Conservation (phyloP, 73 alveolate genomes). For the Tetrahymena thermophila region DNA sequence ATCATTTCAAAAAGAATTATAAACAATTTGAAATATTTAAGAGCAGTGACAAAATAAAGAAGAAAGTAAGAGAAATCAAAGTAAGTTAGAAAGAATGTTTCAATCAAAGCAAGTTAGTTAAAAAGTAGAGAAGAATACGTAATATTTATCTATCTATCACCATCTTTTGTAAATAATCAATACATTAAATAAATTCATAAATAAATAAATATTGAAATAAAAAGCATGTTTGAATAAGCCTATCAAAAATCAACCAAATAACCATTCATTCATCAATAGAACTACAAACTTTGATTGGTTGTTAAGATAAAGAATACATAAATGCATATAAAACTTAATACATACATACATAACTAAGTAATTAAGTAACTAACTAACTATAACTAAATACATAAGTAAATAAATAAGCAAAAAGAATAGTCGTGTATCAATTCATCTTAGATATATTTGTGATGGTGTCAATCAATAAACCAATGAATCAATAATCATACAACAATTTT, state of each 20-base stretch:
- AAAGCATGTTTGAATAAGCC: not conserved
- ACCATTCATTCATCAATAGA: not conserved
- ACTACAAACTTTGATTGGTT: not conserved
- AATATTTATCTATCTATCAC: not conserved
- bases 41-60: not conserved
- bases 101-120: not conserved
- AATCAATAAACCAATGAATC: not conserved
- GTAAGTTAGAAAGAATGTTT: not conserved
- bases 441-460: not conserved
- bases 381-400: not conserved
- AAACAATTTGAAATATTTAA: not conserved
- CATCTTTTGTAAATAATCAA: not conserved
- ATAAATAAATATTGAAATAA: too few relatives aligned
- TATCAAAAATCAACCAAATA: not conserved
- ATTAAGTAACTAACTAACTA: not conserved
- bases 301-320: not conserved
- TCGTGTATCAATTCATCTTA: slow-evolving; percentile 1
- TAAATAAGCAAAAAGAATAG: not conserved
- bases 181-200: not conserved
- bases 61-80: not conserved
- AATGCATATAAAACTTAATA: not conserved
- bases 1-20: not conserved
- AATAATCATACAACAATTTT: not conserved
- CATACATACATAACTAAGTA: not conserved
- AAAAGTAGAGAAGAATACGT: not conserved